Percentiles rank a stretch among this genome's conserved stretches.
phyloP scores from a whole-genome alignment of 2,329 filamentous ascomycete genomes.

The Colletotrichum abscissum region DNA sequence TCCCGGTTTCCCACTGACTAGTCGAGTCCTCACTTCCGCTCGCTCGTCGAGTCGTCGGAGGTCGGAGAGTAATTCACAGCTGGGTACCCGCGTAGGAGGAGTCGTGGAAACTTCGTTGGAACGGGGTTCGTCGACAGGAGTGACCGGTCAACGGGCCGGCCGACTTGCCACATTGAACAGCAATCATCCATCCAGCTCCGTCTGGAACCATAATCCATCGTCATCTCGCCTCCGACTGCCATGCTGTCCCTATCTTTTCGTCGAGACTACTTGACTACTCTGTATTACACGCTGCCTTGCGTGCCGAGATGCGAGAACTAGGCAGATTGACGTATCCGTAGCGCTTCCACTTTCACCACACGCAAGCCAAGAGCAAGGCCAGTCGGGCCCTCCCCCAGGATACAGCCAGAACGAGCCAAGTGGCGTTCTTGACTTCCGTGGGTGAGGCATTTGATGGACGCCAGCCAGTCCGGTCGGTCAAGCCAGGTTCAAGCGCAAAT shows the following conservation, averaged over 20 bases:
- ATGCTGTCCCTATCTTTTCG: slow-evolving; percentile 6
- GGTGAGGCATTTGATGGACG: not conserved
- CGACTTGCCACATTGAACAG: slow-evolving; percentile 5
- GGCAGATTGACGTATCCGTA: not conserved
- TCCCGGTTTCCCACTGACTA: slow-evolving; percentile 4
- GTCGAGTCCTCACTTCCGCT: not conserved
- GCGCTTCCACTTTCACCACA: not conserved
- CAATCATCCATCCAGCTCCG: slow-evolving; percentile 10
- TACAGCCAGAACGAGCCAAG: slow-evolving; percentile 11
- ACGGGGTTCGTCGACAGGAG: not conserved
- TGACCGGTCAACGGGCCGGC: slow-evolving; percentile 9
- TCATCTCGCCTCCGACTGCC: slow-evolving; percentile 32
- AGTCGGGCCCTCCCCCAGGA: not conserved
- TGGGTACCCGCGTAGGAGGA: not conserved
- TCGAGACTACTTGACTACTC: not conserved
- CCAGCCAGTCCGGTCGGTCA: not conserved
- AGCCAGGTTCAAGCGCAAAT: not conserved
- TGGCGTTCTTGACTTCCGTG: slow-evolving; percentile 8
- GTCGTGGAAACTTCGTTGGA: not conserved
- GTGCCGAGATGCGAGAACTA: slow-evolving; percentile 22
- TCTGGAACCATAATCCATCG: slow-evolving; percentile 7
- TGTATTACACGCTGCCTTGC: not conserved
- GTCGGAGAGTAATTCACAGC: not conserved
- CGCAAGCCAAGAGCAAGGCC: not conserved
- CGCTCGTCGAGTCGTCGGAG: not conserved